Evolutionary conservation across 176 grass and related monocot species (phyloP).

Genomic region (Oryza coarctata): DNA sequence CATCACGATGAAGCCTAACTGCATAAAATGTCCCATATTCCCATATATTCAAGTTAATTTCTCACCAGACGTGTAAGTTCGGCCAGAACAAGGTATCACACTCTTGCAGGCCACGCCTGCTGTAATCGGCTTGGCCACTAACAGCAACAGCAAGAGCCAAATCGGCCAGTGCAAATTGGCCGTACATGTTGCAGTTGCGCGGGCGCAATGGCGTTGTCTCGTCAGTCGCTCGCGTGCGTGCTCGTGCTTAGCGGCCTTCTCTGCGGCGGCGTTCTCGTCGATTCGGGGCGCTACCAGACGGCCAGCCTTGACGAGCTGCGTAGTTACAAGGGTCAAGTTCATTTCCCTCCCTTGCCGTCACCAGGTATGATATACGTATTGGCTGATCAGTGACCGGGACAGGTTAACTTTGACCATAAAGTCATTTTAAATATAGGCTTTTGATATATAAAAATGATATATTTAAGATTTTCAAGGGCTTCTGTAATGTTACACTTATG

Average conservation of each 20-base stretch:
- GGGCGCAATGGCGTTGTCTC: neutral
- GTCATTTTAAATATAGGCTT: too few species aligned
- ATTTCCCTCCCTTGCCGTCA: constrained; percentile 28
- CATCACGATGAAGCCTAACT: too few species aligned
- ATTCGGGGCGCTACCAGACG: neutral
- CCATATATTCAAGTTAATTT: too few species aligned
- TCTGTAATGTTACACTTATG: too few species aligned
- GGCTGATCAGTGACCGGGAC: too few species aligned
- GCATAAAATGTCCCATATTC: too few species aligned
- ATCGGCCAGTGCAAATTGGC: neutral
- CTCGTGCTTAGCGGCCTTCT: neutral
- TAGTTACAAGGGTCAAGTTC: neutral
- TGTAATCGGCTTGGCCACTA: too few species aligned
- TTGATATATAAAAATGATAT: too few species aligned
- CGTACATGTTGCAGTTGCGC: neutral
- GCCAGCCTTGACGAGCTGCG: neutral
- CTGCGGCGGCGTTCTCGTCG: neutral
- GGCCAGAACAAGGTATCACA: neutral
- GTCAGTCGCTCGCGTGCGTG: neutral
- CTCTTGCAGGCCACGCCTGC: neutral
- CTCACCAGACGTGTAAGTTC: too few species aligned
- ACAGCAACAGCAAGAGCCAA: neutral
- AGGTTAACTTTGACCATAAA: too few species aligned
- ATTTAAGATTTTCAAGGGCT: too few species aligned
- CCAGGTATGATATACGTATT: too few species aligned